Base-by-base conservation (phyloP, 2,329 filamentous ascomycete species). In the Aulographum hederae region DNA sequence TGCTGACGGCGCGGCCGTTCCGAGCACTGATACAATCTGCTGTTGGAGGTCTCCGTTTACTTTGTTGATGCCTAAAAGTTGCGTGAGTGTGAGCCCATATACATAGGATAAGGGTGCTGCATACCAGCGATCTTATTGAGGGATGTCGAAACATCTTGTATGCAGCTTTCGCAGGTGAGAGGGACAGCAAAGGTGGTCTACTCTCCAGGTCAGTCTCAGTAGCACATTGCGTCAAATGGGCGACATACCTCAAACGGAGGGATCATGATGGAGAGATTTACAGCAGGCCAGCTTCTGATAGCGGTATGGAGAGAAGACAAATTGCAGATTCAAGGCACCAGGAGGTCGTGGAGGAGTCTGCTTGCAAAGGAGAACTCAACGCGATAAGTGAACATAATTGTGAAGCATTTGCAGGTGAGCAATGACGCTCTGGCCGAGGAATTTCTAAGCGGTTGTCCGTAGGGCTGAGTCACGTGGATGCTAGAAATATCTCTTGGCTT, bases 161-260 rank as follows among this genome's bases (percentile, higher is more conserved):
- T 72, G 60, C 89, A 95, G 48, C 68, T 64, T 45, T 92, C 77
- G 60, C 89, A 95, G 57, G 75, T 82, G 63, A 95, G 75, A 34
- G 84, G 85, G 43, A 95, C 89, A 40, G 86, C 84, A 55, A 95
- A 95, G 41, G 86, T 77, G 38, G 86, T 92, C 78, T 95, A 34
- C 6, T 31, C 12, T 15, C 11, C 8, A 17, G 29, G 18, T 19
- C 12, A 31, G 17, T 12, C 8, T 21, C 10, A 11, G 8, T 8
- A 11, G 10, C 15, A 29, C 8, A 10, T 12, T 8, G 27, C 15
- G 8, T 8, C 15, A 30, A 17, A n/a, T 18, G 11, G 14, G 26
- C 18, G 18, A 25, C 31, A 12, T 16, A 38, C 50, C 40, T 53
- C 46, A 34, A 53, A 53, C 15, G 30, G 15, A 25, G 32, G 32